Conservation (phyloP, 495 filamentous ascomycete genomes). For the Lasiosphaeriaceae sp. region DNA sequence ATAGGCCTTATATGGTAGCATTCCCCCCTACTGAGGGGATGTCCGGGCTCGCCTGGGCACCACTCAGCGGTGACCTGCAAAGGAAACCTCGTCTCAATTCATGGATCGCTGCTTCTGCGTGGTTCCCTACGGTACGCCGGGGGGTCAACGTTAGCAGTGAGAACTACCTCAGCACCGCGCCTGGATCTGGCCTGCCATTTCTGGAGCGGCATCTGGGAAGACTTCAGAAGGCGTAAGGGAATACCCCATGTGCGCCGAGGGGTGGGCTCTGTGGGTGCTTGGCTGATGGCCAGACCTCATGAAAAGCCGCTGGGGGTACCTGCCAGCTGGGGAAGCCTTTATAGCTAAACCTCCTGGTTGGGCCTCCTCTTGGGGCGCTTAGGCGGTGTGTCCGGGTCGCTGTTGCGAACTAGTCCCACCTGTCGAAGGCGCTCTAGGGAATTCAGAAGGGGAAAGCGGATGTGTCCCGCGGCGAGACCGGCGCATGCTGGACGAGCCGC, state of each 20-base stretch:
- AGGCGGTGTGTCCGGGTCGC: conserved; percentile 6
- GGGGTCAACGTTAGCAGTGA: conserved; percentile 8
- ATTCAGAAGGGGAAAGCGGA: conserved; percentile 20
- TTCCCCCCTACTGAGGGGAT: background rate
- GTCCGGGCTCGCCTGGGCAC: conserved; percentile 1
- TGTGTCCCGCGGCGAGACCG: conserved; percentile 6
- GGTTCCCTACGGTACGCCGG: conserved; percentile 12
- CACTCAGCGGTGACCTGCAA: conserved; percentile 8
- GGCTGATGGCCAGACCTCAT: conserved; percentile 4
- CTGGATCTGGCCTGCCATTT: background rate
- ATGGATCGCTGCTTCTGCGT: conserved; percentile 10
- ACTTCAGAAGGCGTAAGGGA: background rate
- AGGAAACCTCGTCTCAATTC: conserved; percentile 7
- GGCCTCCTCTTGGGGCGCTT: conserved; percentile 36
- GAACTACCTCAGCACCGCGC: conserved; percentile 7
- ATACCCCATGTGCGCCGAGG: conserved; percentile 3
- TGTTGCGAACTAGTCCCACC: conserved; percentile 2
- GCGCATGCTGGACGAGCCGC: conserved; percentile 12
- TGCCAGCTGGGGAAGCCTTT: background rate
- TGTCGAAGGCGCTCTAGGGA: conserved; percentile 17
- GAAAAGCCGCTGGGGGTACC: conserved; percentile 7
- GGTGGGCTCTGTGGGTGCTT: conserved; percentile 9
- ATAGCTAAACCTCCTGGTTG: background rate
- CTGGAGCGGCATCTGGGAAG: background rate
- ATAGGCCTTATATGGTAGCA: no score